These are phyloP conservation scores for Leptographium procerum DNA, from an alignment of 2,329 filamentous ascomycete genomes.

Conservation along the genomic window DNA sequence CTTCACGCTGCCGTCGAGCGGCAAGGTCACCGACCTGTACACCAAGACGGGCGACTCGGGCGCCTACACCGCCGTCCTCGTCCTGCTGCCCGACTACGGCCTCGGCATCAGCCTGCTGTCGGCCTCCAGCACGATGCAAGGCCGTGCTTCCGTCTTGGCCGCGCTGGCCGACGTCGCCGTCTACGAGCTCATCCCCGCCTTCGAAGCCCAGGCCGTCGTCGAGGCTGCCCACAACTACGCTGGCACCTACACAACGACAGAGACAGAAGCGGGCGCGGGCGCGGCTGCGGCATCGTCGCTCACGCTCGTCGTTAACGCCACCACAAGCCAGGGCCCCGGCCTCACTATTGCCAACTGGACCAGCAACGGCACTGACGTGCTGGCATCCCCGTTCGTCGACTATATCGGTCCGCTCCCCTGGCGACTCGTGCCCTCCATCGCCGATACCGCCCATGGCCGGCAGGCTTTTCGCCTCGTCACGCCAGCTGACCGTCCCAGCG, in stretches of 20 bases:
- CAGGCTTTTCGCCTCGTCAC: constrained; percentile 23
- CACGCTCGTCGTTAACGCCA: constrained; percentile 23
- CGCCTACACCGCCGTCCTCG: constrained; percentile 27
- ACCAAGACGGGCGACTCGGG: constrained; percentile 33
- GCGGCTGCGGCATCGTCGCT: constrained; percentile 29
- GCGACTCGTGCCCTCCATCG: constrained; percentile 19
- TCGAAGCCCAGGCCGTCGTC: constrained; percentile 29
- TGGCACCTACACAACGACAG: constrained; percentile 23
- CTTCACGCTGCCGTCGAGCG: constrained; percentile 21
- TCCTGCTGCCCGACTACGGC: constrained; percentile 34
- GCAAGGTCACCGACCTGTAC: constrained; percentile 33
- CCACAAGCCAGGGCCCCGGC: constrained; percentile 19
- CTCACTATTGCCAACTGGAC: constrained; percentile 26
- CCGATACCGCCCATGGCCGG: constrained; percentile 23
- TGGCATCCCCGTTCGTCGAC: constrained; percentile 13
- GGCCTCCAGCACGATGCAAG: constrained; percentile 10
- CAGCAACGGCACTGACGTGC: constrained; percentile 28
- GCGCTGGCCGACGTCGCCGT: constrained; percentile 20
- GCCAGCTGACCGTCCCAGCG: constrained; percentile 19
- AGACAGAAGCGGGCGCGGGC: too few relatives aligned
- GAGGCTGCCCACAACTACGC: constrained; percentile 21
- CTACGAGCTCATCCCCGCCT: constrained; percentile 24
- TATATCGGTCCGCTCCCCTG: constrained; percentile 1
- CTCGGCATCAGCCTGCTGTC: constrained; percentile 29
- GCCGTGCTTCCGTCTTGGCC: constrained; percentile 1